phyloP scores from a whole-genome alignment of 129 eudicot species.

The Helianthus tuberosus region DNA sequence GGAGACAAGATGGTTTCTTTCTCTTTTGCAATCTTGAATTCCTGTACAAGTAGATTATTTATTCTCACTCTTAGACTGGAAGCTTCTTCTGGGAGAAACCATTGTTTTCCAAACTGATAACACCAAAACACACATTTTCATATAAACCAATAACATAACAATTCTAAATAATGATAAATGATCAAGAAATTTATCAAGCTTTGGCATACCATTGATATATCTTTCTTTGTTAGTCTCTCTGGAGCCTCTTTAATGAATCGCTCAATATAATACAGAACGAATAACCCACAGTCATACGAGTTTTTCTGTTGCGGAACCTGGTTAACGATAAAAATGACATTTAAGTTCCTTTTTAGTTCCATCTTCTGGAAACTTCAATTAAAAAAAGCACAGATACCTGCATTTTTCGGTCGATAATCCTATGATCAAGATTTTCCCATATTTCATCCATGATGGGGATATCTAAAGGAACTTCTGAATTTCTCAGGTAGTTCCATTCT shows the following conservation, averaged over 20 bases:
- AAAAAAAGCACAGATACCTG: conserved; percentile 32
- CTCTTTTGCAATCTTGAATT: conserved; percentile 48
- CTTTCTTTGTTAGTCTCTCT: conserved; percentile 50
- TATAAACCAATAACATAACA: neutral
- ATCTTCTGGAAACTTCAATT: neutral
- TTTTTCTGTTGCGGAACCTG: conserved; percentile 87
- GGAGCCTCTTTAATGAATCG: conserved; percentile 80
- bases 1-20: conserved; percentile 25
- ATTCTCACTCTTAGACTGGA: conserved; percentile 66
- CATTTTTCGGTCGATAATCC: conserved; percentile 47
- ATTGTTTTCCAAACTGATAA: conserved; percentile 65
- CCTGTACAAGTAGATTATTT: conserved; percentile 39
- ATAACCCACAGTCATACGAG: conserved; percentile 79
- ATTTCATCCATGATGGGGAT: conserved; percentile 49
- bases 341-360: neutral
- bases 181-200: neutral
- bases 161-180: neutral
- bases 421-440: conserved; percentile 59
- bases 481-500: conserved; percentile 67
- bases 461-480: conserved; percentile 41
- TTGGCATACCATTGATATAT: conserved; percentile 48
- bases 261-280: conserved; percentile 77
- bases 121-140: conserved; percentile 18
- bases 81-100: conserved; percentile 82
- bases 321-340: neutral